A percentile compares a stretch with the other conserved stretches of the same genome.
These are phyloP conservation scores for Actinomortierella ambigua DNA, from an alignment of 371 early-diverging fungal genomes.

Conservation along the genomic window DNA sequence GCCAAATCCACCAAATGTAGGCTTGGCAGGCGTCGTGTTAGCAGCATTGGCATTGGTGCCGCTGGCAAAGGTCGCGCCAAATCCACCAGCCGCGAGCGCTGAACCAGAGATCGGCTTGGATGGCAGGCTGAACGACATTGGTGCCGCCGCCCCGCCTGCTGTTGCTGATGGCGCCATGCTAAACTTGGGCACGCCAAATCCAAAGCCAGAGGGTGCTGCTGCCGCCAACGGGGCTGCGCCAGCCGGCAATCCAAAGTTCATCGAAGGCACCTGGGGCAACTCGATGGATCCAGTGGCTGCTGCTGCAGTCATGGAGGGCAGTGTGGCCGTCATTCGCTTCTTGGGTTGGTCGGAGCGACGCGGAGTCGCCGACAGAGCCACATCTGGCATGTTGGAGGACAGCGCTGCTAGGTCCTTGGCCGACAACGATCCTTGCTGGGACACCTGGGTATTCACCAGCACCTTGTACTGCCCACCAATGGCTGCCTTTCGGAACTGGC, in stretches of 20 bases:
- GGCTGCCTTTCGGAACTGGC: too few species aligned
- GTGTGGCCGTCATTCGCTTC: conserved; percentile 25
- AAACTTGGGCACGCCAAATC: not conserved
- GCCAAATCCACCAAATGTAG: not conserved
- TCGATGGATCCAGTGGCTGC: not conserved
- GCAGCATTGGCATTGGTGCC: not conserved
- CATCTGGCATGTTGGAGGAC: conserved; percentile 6
- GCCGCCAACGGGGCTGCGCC: not conserved
- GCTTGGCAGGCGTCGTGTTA: too few species aligned
- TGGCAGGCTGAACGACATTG: not conserved
- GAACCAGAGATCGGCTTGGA: not conserved
- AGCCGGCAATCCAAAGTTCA: not conserved
- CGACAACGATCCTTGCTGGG: too few species aligned
- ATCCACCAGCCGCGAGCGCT: not conserved
- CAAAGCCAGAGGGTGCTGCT: not conserved
- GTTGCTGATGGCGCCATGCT: conserved; percentile 2
- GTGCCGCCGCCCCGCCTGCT: conserved; percentile 2
- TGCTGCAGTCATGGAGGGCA: conserved; percentile 2
- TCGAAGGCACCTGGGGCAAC: not conserved
- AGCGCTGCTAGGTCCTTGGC: too few species aligned
- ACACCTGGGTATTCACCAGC: too few species aligned
- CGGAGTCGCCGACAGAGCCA: conserved; percentile 24
- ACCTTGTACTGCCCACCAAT: too few species aligned
- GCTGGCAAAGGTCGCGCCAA: not conserved
- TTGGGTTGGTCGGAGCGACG: conserved; percentile 31